Conservation (phyloP, 306 rosid genomes). For the Benincasa hispida region DNA sequence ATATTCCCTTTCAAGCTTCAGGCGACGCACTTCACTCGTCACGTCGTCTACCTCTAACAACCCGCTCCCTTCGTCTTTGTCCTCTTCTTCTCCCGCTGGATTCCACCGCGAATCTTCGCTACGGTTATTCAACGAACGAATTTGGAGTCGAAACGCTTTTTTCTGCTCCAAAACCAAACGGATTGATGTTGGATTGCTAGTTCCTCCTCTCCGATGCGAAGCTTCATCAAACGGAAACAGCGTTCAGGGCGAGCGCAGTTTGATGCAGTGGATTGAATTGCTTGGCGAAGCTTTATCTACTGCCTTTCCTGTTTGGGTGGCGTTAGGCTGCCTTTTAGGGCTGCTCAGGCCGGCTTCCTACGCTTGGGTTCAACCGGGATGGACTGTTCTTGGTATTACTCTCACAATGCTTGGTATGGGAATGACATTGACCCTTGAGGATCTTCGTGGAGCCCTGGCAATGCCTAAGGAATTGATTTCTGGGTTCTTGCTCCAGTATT, state of each 20-base stretch:
- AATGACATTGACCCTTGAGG: slow-evolving; percentile 79
- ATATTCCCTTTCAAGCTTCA: background rate
- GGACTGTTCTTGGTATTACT: slow-evolving; percentile 41
- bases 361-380: slow-evolving; percentile 61
- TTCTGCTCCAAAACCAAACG: background rate
- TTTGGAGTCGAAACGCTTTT: background rate
- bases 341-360: slow-evolving; percentile 36
- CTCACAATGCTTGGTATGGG: slow-evolving; percentile 87
- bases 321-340: slow-evolving; percentile 59
- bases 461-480: slow-evolving; percentile 63
- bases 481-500: slow-evolving; percentile 76
- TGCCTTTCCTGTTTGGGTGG: slow-evolving; percentile 77
- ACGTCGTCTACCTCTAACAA: background rate
- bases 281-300: slow-evolving; percentile 42
- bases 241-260: slow-evolving; percentile 15
- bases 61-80: background rate
- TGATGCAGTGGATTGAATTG: slow-evolving; percentile 47
- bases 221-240: slow-evolving; percentile 34
- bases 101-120: background rate
- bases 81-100: slow-evolving; percentile 3
- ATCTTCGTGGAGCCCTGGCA: slow-evolving; percentile 61
- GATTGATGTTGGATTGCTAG: background rate
- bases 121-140: background rate
- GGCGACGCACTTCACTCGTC: background rate
- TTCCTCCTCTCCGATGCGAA: slow-evolving; percentile 34